Conservation (phyloP, 2,329 filamentous ascomycete species). For the Myrmaecium sp. region DNA sequence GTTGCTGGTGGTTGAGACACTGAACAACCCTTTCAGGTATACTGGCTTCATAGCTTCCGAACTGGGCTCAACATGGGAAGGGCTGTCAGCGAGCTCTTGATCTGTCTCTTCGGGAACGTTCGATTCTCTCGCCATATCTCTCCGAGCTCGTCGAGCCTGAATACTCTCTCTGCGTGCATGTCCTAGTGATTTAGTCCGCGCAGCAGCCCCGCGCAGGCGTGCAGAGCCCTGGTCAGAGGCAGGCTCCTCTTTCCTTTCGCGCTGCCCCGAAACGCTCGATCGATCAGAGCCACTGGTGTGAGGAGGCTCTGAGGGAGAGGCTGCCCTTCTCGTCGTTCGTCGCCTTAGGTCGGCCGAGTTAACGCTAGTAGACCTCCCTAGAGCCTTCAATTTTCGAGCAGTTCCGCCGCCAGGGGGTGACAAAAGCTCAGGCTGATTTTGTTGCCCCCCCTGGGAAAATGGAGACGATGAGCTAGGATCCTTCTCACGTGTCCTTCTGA, state of each 20-base stretch:
- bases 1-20: slow-evolving; percentile 87
- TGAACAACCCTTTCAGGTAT: slow-evolving; percentile 90
- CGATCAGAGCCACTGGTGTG: slow-evolving; percentile 67
- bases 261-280: slow-evolving; percentile 35
- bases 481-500: slow-evolving; percentile 43
- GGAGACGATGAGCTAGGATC: slow-evolving; percentile 33
- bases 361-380: slow-evolving; percentile 80
- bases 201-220: slow-evolving; percentile 13
- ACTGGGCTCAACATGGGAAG: too few species aligned
- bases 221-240: slow-evolving; percentile 30
- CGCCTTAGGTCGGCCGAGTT: slow-evolving; percentile 71
- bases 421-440: slow-evolving; percentile 62
- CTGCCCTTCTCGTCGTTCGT: slow-evolving; percentile 39
- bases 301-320: slow-evolving; percentile 44
- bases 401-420: slow-evolving; percentile 45
- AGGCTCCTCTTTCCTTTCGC: slow-evolving; percentile 31
- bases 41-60: slow-evolving; percentile 88
- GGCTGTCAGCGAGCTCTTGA: slow-evolving; percentile 50
- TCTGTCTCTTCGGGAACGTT: slow-evolving; percentile 88
- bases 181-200: slow-evolving; percentile 68
- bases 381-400: slow-evolving; percentile 44
- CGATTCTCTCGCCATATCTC: slow-evolving; percentile 55
- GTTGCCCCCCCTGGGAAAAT: slow-evolving; percentile 37
- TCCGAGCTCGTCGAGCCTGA: slow-evolving; percentile 60
- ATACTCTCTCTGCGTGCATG: slow-evolving; percentile 85